Evolutionary conservation across 2,329 filamentous ascomycete species (phyloP), one percentile per base, ranked within the genome.

Genomic region (Alternaria brassicicola): DNA sequence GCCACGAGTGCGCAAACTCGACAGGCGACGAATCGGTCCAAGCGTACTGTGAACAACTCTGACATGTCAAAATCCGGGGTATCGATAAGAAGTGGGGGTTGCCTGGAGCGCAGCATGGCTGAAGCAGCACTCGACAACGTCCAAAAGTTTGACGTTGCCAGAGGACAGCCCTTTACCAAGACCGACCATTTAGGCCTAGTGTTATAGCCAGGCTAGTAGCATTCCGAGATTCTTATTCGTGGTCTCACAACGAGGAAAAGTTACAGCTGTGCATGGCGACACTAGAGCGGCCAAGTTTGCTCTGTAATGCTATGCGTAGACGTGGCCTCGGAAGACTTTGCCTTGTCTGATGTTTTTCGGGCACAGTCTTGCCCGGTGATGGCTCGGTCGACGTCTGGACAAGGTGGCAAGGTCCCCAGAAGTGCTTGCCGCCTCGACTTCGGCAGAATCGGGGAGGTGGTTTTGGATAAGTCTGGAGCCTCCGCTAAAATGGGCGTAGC

Each of bases 41-140:
- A 73, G 71, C 69, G 69, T 62, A 67, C 54, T 69, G 68, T 57
- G 61, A 66, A 66, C 68, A 63, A 67, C 39, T 47, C 52, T 59
- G 52, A 45, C 43, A 64, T 47, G 59, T 67, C 56, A 62, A 51
- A 71, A 61, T 61, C 65, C 65, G 68, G 70, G 69, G 69, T 64
- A 67, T 66, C 62, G 68, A 67, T 65, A 64, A 66, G 63, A 63
- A 52, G 62, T 63, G 69, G 67, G 62, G 55, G 46, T 17, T 48
- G 46, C 42, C 41, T 50, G 50, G 42, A 57, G 55, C 55, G 55
- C 35, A 33, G 21, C 56, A 68, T 57, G 62, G 62, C 56, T 60
- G 55, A 38, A 17, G 54, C 19, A 42, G 12, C 13, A 30, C 25
- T 26, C 12, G 33, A 7, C 46, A 31, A 43, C n/a, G 17, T 31